Base-by-base conservation (phyloP, 441 rosid species). In the Eruca vesicaria region DNA sequence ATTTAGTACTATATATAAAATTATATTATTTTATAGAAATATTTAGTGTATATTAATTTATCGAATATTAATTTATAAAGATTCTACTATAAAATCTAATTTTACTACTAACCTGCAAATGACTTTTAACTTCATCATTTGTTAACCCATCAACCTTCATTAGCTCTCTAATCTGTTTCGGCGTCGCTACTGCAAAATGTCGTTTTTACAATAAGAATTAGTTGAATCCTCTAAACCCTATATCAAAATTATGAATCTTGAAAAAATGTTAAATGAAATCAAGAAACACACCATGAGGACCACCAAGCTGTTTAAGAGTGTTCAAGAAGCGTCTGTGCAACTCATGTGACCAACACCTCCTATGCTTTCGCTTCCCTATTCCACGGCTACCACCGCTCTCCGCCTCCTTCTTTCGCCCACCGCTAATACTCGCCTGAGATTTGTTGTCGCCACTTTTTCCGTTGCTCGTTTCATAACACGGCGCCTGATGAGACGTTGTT, bases 111-210 rank as follows among this genome's bases (percentile, higher is more conserved):
- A 91, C 98, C 98, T 91, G 97, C 71, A 94, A 85, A 88, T 94
- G 98, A 78, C 98, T 94, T 79, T 94, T 94, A 6, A 93, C 94
- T 91, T 93, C 97, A 81, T 90, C 97, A 15, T 93, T 93, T 9
- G 96, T 86, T 4, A 93, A 86, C 26, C 94, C 96, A 65, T 89
- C 98, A 71, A 91, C 90, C 79, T 91, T 89, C 98, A 93, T 93
- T 41, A 86, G 75, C 84, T 87, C 97, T 74, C 92, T 88, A 19
- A 91, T 91, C 78, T 89, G 96, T 82, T 93, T 93, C 0, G 98
- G 96, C 4, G 96, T 91, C 10, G 97, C 93, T 72, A 77, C 97
- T 93, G 86, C 78, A 73, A 75, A 23, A 31, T 43, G 26, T 19
- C 7, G 32, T 69, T 65, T 66, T 38, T 59, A 26, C 36, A 66